Conservation (phyloP, 2,329 filamentous ascomycete genomes). For the Samsoniella hepiali region DNA sequence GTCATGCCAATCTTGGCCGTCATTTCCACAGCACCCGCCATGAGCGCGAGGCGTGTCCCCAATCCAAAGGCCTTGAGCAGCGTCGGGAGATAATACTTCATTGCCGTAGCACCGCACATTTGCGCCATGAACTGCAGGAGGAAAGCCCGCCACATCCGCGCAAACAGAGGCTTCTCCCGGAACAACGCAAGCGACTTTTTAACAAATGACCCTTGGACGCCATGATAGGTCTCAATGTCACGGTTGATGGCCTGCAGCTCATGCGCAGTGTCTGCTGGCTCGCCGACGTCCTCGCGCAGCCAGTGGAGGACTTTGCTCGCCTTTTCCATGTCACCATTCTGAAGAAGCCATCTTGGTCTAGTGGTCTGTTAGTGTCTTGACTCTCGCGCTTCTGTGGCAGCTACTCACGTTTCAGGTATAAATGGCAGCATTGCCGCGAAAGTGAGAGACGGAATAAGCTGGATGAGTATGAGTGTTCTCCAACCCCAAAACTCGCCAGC, state of each 20-base stretch:
- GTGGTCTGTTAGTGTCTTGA: neutral
- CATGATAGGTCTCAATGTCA: slow-evolving; percentile 39
- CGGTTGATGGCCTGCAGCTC: slow-evolving; percentile 46
- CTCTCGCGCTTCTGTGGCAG: neutral
- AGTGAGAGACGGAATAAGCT: slow-evolving; percentile 48
- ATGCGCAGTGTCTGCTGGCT: slow-evolving; percentile 34
- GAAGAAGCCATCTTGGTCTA: slow-evolving; percentile 56
- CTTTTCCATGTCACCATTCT: slow-evolving; percentile 41
- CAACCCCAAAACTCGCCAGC: slow-evolving; percentile 48
- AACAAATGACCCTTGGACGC: slow-evolving; percentile 25
- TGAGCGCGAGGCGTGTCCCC: slow-evolving; percentile 43
- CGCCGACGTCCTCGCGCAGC: slow-evolving; percentile 45
- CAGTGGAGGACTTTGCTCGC: slow-evolving; percentile 45
- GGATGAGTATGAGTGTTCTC: slow-evolving; percentile 50
- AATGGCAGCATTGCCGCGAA: slow-evolving; percentile 51
- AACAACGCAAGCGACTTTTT: slow-evolving; percentile 42
- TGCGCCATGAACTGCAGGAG: slow-evolving; percentile 59
- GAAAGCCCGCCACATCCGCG: slow-evolving; percentile 54
- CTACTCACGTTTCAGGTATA: slow-evolving; percentile 50
- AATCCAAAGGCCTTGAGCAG: slow-evolving; percentile 52
- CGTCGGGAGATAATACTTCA: slow-evolving; percentile 58
- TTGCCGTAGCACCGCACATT: slow-evolving; percentile 57
- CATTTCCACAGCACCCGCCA: slow-evolving; percentile 55
- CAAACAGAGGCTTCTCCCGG: slow-evolving; percentile 44
- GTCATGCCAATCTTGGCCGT: slow-evolving; percentile 56